Conservation (phyloP, 2,329 filamentous ascomycete species). For the Samsoniella hepiali region DNA sequence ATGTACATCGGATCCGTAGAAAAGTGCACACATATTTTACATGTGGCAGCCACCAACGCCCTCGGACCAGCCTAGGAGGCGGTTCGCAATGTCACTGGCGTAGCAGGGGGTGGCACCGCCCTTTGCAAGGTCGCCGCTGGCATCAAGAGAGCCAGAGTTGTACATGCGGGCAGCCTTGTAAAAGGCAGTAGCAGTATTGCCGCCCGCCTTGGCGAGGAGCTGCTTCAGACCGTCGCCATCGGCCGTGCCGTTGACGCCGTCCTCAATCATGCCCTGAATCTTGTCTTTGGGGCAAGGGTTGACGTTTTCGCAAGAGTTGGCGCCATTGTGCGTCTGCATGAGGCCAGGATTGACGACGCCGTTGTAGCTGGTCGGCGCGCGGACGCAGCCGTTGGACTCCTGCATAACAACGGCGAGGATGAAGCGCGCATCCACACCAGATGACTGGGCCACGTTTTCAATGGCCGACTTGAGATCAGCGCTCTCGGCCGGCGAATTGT, state of each 20-base stretch:
- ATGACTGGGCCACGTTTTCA: conserved; percentile 27
- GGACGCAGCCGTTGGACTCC: conserved; percentile 43
- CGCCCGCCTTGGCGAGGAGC: conserved; percentile 30
- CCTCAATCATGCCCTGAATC: conserved; percentile 33
- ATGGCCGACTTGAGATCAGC: conserved; percentile 32
- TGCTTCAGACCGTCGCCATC: conserved; percentile 42
- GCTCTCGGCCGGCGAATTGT: conserved; percentile 24
- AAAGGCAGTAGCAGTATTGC: conserved; percentile 34
- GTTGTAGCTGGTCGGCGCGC: conserved; percentile 38
- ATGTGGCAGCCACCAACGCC: conserved; percentile 10
- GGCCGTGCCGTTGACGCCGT: conserved; percentile 41
- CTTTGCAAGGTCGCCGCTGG: conserved; percentile 34
- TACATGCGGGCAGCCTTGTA: conserved; percentile 48
- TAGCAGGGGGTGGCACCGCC: conserved; percentile 49
- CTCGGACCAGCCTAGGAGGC: conserved; percentile 12
- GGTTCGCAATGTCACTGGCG: conserved; percentile 43
- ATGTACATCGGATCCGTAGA: background rate
- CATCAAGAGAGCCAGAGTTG: conserved; percentile 43
- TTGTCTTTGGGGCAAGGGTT: conserved; percentile 27
- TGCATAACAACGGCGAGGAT: conserved; percentile 44
- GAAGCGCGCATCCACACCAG: conserved; percentile 37
- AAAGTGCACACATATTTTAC: background rate
- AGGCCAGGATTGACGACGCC: conserved; percentile 41
- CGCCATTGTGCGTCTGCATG: conserved; percentile 38
- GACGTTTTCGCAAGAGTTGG: conserved; percentile 33